Evolutionary conservation across 2,329 filamentous ascomycete genomes (phyloP), one percentile per base, ranked within the genome.

Genomic region (Venturia aucupariae): DNA sequence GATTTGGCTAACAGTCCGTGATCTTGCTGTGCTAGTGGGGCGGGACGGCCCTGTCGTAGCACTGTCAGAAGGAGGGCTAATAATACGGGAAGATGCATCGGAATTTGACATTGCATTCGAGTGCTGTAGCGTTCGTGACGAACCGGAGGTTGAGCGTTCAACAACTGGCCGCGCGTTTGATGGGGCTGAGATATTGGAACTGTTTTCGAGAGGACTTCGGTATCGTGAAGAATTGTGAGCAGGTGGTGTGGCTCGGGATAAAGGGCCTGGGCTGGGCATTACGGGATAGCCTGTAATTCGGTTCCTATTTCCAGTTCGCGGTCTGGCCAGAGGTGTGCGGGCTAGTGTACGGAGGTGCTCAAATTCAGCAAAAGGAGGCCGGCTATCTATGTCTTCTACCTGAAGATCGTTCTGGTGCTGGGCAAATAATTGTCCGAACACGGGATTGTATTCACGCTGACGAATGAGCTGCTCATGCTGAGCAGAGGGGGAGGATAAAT

Each of bases 361-460:
- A 64, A 76, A 69, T 44, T 75, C 66, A 7, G 70, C 68, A 22
- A 71, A 72, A 19, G 68, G 68, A 65, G 70, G 70, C 64, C 73
- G 70, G 30, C 54, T 63, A 19, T 73, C 70, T 57, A 74, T 71
- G 10, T 55, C 51, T 44, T 38, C 24, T 19, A 51, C 35, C 61
- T 73, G 72, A 41, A 77, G 69, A 32, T 74, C 73, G 48, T 71
- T 72, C 65, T 74, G 75, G 54, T 77, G 75, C 39, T 75, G 72
- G 66, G 75, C 75, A 64, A 77, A 77, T 68, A 76, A 75, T 69
- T 71, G 73, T 65, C 75, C 76, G 63, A 77, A 76, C 44, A 74
- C 71, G 5, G 75, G 75, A 68, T 77, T 71, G 42, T 77, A 77
- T 64, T 75, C 73, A 64, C 71, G 71, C 24, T 68, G 73, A 51